Percentiles rank a stretch among this genome's conserved stretches.
Conservation (phyloP, 2,329 filamentous ascomycete genomes). For the Ophiostoma sp. region DNA sequence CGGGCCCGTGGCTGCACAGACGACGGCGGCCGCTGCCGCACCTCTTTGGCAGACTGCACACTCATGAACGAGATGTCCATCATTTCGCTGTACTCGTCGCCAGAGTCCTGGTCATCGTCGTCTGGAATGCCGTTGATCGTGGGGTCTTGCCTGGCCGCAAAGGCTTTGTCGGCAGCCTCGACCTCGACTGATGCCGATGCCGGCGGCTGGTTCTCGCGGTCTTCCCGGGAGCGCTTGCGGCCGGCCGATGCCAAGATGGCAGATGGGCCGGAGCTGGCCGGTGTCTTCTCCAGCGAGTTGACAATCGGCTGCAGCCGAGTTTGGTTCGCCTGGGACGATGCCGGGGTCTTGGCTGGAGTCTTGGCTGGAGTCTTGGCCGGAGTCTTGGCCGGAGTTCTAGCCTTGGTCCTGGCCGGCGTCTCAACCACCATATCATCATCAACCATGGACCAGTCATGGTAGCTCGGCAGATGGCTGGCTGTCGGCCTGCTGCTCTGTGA, state of each 20-base stretch:
- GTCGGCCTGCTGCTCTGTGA: neutral
- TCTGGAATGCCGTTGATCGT: neutral
- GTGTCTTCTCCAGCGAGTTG: neutral
- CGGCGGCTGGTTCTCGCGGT: neutral
- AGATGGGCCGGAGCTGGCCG: neutral
- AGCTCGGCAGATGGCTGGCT: too few species aligned
- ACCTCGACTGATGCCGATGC: neutral
- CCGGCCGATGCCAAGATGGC: neutral
- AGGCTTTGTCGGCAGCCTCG: neutral
- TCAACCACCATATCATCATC: neutral
- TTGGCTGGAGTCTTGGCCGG: neutral
- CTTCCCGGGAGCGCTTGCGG: neutral
- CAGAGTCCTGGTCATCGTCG: neutral
- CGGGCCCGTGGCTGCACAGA: neutral
- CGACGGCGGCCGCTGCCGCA: neutral
- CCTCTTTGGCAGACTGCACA: neutral
- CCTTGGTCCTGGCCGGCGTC: neutral
- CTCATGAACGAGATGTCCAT: neutral
- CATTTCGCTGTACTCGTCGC: constrained; percentile 4
- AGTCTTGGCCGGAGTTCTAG: neutral
- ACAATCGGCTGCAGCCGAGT: neutral
- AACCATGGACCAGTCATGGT: neutral
- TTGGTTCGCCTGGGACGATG: neutral
- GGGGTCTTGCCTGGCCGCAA: neutral
- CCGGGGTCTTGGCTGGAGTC: neutral